Evolutionary conservation across 768 basidiomycete genomes (phyloP), one percentile per base, ranked within the genome.

Genomic region (Podaxis mareebaensis): DNA sequence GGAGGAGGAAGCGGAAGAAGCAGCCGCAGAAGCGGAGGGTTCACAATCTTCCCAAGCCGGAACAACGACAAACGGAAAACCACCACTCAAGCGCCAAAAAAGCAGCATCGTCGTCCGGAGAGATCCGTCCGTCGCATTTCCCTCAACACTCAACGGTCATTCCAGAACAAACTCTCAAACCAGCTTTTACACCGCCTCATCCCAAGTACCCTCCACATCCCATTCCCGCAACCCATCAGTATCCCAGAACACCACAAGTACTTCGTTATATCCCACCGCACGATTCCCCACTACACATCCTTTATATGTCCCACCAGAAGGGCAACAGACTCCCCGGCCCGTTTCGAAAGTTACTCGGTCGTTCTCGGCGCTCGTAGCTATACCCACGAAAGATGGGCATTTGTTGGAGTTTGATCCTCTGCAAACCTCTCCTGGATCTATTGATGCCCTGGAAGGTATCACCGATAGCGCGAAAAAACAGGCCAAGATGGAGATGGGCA

Each of bases 341-440:
- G 49, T 68, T 12, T 67, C 66, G 42, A 66, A 69, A 64, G 75
- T 74, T 67, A 67, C 75, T 26, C 71, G 75, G 62, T 73, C 80
- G 39, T 74, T 82, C 64, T 83, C 85, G 4, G 89, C 88, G 2
- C 75, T 91, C 36, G 86, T 93, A 12, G 85, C 89, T 1, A 88
- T 95, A n/a, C 87, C 91, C 4, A 93, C 88, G 0, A 85, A 82
- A 44, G 92, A 94, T 67, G 94, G 94, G 0, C 86, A 90, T 67
- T 73, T 90, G n/a, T 80, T 96, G 26, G 88, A 89, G 71, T 95
- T 96, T 69, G 90, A 96, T 67, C 93, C 94, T 8, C 77, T 96
- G 48, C 80, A 82, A 63, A 87, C 90, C 13, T 87, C 89, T 2
- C 88, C 92, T 1, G 80, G 82, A 2, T 81, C 90, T 53, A 76